Percentiles rank a stretch among this genome's conserved stretches.
These are phyloP conservation scores for Prunus yedoensis DNA, from an alignment of 331 rosid genomes.

Conservation along the genomic window DNA sequence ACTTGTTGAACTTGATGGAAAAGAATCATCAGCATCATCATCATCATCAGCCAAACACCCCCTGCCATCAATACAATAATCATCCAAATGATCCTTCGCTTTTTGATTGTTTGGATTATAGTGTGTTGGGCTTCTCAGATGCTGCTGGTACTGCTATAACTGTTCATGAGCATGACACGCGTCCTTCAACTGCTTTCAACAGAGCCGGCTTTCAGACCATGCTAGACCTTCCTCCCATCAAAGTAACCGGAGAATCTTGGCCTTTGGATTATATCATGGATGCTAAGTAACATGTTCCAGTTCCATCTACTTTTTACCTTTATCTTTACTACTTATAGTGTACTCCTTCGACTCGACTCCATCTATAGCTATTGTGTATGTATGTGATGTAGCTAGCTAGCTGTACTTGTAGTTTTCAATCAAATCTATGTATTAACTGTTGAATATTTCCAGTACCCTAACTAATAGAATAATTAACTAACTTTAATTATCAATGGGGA, in stretches of 20 bases:
- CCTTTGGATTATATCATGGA: slow-evolving; percentile 7
- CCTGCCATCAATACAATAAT: background rate
- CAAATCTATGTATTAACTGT: background rate
- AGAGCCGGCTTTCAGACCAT: slow-evolving; percentile 35
- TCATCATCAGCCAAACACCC: slow-evolving; percentile 4
- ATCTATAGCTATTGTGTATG: no score
- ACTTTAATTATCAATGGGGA: background rate
- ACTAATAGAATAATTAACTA: background rate
- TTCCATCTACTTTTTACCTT: no score
- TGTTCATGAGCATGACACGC: slow-evolving; percentile 32
- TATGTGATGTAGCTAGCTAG: no score
- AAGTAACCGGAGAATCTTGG: slow-evolving; percentile 48
- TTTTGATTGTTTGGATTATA: slow-evolving; percentile 28
- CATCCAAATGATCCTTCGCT: slow-evolving; percentile 16
- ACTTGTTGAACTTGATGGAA: slow-evolving; percentile 14
- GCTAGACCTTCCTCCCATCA: slow-evolving; percentile 33
- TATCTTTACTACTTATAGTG: no score
- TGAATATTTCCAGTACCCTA: background rate
- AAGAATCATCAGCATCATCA: slow-evolving; percentile 14
- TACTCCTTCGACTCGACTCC: no score
- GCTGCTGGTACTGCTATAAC: background rate
- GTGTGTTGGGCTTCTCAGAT: slow-evolving; percentile 25
- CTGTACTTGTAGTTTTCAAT: background rate
- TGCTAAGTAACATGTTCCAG: background rate
- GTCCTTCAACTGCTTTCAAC: slow-evolving; percentile 36